Percentiles rank a stretch among this genome's conserved stretches.
phyloP scores from a whole-genome alignment of 768 basidiomycete species.

The Boletus reticuloceps region DNA sequence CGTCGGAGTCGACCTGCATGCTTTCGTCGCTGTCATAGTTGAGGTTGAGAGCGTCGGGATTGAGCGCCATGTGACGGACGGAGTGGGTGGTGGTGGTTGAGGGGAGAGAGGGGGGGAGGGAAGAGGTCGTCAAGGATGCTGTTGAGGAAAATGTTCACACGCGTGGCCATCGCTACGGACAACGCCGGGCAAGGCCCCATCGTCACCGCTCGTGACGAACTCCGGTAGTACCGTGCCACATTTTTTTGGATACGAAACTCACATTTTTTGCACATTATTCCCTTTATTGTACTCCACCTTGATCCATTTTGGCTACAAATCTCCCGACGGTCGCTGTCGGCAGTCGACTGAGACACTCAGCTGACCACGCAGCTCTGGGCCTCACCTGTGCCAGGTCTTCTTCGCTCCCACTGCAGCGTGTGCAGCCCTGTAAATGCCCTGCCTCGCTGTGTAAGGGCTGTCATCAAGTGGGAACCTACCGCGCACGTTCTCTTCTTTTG shows the following conservation, averaged over 20 bases:
- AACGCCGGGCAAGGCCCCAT: constrained; percentile 43
- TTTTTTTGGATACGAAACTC: constrained; percentile 29
- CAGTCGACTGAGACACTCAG: neutral
- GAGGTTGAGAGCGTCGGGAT: constrained; percentile 47
- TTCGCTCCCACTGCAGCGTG: constrained; percentile 3
- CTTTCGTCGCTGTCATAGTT: constrained; percentile 54
- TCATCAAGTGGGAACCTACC: too few relatives aligned
- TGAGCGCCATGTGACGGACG: constrained; percentile 34
- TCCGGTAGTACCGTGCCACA: constrained; percentile 35
- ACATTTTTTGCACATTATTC: constrained; percentile 8
- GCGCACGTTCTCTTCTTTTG: neutral
- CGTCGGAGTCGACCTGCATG: constrained; percentile 72
- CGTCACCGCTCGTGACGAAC: constrained; percentile 42
- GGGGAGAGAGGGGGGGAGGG: constrained; percentile 33
- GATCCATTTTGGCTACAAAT: constrained; percentile 2
- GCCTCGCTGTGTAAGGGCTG: too few relatives aligned
- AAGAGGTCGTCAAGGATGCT: constrained; percentile 41
- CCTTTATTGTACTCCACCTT: neutral
- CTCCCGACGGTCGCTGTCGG: constrained; percentile 4
- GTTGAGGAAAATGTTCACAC: constrained; percentile 41
- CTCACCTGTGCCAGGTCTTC: neutral
- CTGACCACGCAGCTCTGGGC: constrained; percentile 11
- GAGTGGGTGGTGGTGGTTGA: constrained; percentile 32
- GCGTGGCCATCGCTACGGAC: constrained; percentile 42
- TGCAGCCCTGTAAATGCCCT: neutral